Evolutionary conservation across 2,329 filamentous ascomycete genomes (phyloP), one percentile per base, ranked within the genome.

Genomic region (Acrocalymma vagum): DNA sequence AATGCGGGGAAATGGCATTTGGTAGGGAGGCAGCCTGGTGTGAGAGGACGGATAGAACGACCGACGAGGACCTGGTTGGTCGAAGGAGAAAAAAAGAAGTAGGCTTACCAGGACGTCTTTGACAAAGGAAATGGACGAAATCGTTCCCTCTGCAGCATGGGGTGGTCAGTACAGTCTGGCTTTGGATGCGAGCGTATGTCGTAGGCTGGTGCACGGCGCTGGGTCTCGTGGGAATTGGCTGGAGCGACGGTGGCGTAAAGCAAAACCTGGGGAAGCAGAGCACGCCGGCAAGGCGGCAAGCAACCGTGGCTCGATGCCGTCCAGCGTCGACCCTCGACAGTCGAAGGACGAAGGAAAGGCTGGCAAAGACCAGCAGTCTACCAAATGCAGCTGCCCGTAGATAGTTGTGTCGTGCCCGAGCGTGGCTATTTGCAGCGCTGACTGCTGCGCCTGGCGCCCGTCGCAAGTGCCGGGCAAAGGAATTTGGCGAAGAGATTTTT

Each of bases 41-140:
- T 45, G 53, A 51, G 48, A 50, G 50, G 51, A 58, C 39, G 26
- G 40, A 42, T 17, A 24, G 27, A 22, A 25, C 31, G 20, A 43
- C 37, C 14, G 23, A 27, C 15, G 31, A 25, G 24, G 31, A 23
- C 14, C 41, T 29, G 26, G 28, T 29, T 39, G 13, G 31, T 24
- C 17, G 42, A 49, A 45, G 41, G 27, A 33, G 52, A 24, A 38
- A 63, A 42, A 55, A 38, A 44, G 38, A 43, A 36, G 40, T 38
- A 53, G 43, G 54, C 87, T 81, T 83, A 92, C 88, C 74, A 92
- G 76, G 53, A 88, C 83, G 68, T 91, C 86, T 73, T 89, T 89
- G 71, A 92, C 88, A 71, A 92, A 92, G 57, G 86, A 89, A 67
- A 92, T 90, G 57, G 87, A 86, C 69, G 87, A 91, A 51, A 92